Conservation (phyloP, 2,329 filamentous ascomycete species). For the Aureobasidium leucospermi region DNA sequence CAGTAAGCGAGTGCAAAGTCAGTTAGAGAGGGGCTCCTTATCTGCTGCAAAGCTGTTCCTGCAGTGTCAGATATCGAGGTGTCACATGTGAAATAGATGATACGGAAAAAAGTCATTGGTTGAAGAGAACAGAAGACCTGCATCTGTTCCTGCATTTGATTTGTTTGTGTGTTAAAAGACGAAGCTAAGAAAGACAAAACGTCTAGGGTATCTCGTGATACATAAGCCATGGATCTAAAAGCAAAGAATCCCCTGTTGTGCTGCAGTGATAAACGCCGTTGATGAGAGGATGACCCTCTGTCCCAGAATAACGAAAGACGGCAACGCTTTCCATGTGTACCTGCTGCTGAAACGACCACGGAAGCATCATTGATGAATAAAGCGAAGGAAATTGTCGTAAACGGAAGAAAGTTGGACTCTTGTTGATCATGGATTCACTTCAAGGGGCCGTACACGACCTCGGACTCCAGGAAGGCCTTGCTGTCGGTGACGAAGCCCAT, state of each 20-base stretch:
- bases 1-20: too few relatives aligned
- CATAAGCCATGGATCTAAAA: neutral
- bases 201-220: constrained; percentile 13
- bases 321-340: neutral
- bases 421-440: constrained; percentile 1
- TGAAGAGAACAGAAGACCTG: constrained; percentile 8
- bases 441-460: constrained; percentile 14
- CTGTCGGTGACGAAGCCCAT: constrained; percentile 37
- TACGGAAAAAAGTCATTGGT: neutral
- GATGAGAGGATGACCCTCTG: neutral
- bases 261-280: constrained; percentile 1
- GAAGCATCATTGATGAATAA: neutral
- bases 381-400: neutral
- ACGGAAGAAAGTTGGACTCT: neutral
- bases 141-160: constrained; percentile 1
- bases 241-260: neutral
- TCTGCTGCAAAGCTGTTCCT: too few relatives aligned
- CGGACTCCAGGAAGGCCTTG: constrained; percentile 26
- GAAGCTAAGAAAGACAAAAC: neutral
- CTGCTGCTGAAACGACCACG: neutral
- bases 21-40: too few relatives aligned
- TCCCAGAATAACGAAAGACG: neutral
- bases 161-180: neutral
- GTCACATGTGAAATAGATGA: neutral
- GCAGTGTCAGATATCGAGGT: neutral